phyloP scores from a whole-genome alignment of 2,329 filamentous ascomycete species.

The Elsinoe necatrix region DNA sequence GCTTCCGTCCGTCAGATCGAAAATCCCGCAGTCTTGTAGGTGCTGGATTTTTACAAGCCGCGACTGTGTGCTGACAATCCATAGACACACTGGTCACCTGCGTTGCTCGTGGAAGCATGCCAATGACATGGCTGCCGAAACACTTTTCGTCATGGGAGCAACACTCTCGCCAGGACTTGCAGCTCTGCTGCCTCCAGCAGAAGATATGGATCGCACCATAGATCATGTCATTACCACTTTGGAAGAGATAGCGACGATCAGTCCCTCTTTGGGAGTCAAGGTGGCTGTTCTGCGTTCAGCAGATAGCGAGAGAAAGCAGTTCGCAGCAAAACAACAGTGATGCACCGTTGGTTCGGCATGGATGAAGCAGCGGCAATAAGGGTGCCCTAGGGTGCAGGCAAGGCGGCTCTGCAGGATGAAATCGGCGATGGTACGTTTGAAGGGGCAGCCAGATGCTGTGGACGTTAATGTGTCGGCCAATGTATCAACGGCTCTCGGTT shows the following conservation, averaged over 20 bases:
- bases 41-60: slow-evolving; percentile 20
- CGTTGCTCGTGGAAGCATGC: slow-evolving; percentile 82
- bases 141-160: slow-evolving; percentile 73
- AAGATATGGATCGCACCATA: slow-evolving; percentile 64
- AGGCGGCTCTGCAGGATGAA: not conserved
- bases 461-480: not conserved
- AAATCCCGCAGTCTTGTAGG: slow-evolving; percentile 67
- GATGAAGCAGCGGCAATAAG: not conserved
- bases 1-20: slow-evolving; percentile 72
- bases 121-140: slow-evolving; percentile 73
- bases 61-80: slow-evolving; percentile 15
- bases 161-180: slow-evolving; percentile 69
- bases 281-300: slow-evolving; percentile 1
- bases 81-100: slow-evolving; percentile 69
- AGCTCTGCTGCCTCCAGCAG: slow-evolving; percentile 50
- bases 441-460: not conserved
- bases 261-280: slow-evolving; percentile 10
- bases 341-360: not conserved
- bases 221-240: slow-evolving; percentile 69
- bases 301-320: slow-evolving; percentile 5
- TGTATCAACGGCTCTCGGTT: not conserved
- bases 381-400: not conserved
- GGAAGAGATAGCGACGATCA: slow-evolving; percentile 52
- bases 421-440: not conserved
- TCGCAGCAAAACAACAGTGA: not conserved